Evolutionary conservation across 352 stramenopile species (phyloP).

Genomic region (Pythium phragmiticola): DNA sequence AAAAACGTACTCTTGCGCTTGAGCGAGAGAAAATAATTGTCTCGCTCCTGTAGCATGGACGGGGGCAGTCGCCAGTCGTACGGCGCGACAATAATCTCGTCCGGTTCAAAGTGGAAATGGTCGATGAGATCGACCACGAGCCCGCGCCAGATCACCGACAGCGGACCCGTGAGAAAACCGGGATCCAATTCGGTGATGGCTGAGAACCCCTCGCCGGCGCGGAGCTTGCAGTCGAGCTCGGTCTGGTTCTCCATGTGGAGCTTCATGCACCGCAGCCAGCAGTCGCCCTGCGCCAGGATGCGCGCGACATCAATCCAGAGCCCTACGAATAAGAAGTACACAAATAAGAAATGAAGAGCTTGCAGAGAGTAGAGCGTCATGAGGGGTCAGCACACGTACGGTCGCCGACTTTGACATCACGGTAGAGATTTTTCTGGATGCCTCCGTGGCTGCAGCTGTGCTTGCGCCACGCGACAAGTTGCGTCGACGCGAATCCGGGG

Average conservation of each 20-base stretch:
- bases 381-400: slow-evolving; percentile 32
- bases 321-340: slow-evolving; percentile 22
- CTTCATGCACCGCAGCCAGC: slow-evolving; percentile 78
- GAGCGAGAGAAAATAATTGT: slow-evolving; percentile 73
- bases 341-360: background rate
- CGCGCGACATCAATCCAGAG: slow-evolving; percentile 75
- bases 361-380: background rate
- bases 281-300: slow-evolving; percentile 69
- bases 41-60: slow-evolving; percentile 63
- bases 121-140: slow-evolving; percentile 68
- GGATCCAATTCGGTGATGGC: slow-evolving; percentile 75
- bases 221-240: slow-evolving; percentile 73
- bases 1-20: slow-evolving; percentile 61
- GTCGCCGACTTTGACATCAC: slow-evolving; percentile 74
- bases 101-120: slow-evolving; percentile 63
- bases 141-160: slow-evolving; percentile 70
- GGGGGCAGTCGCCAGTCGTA: slow-evolving; percentile 85
- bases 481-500: slow-evolving; percentile 75
- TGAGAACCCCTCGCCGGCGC: slow-evolving; percentile 52
- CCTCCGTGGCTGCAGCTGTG: slow-evolving; percentile 42
- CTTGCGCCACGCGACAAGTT: slow-evolving; percentile 73
- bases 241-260: slow-evolving; percentile 64
- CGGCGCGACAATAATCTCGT: slow-evolving; percentile 68
- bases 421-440: slow-evolving; percentile 78
- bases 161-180: slow-evolving; percentile 64